These are phyloP conservation scores for Saccharomyces uvarum DNA, from an alignment of 1,139 yeast species.

Conservation along the genomic window DNA sequence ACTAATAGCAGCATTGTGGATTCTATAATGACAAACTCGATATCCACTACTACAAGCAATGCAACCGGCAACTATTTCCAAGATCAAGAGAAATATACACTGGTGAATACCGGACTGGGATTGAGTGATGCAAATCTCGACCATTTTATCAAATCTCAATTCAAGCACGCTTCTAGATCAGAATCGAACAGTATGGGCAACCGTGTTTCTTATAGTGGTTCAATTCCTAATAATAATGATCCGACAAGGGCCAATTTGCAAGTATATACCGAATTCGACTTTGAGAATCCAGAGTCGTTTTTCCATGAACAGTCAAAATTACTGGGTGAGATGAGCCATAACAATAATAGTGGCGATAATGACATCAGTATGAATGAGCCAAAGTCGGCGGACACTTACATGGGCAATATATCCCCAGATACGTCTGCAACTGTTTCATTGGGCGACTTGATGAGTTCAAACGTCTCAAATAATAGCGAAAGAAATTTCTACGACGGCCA, in stretches of 20 bases:
- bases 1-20: conserved; percentile 23
- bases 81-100: conserved; percentile 10
- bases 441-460: conserved; percentile 5
- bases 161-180: background rate
- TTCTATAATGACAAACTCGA: conserved; percentile 21
- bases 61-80: conserved; percentile 6
- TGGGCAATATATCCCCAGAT: conserved; percentile 8
- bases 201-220: background rate
- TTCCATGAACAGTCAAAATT: conserved; percentile 11
- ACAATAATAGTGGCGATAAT: conserved; percentile 3
- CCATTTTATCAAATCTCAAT: conserved; percentile 1
- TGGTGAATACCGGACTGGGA: conserved; percentile 10
- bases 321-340: background rate
- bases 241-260: conserved; percentile 10
- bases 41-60: conserved; percentile 16
- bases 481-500: background rate
- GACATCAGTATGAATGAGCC: conserved; percentile 1
- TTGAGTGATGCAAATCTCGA: conserved; percentile 9
- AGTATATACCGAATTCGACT: conserved; percentile 23
- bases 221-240: background rate
- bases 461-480: background rate
- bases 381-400: background rate
- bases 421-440: conserved; percentile 8
- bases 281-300: conserved; percentile 18
- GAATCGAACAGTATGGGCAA: background rate